A percentile compares a stretch with the other conserved stretches of the same genome.
Evolutionary conservation across 805 yeast species (phyloP).

Genomic region (Wickerhamiella vanderwaltii): DNA sequence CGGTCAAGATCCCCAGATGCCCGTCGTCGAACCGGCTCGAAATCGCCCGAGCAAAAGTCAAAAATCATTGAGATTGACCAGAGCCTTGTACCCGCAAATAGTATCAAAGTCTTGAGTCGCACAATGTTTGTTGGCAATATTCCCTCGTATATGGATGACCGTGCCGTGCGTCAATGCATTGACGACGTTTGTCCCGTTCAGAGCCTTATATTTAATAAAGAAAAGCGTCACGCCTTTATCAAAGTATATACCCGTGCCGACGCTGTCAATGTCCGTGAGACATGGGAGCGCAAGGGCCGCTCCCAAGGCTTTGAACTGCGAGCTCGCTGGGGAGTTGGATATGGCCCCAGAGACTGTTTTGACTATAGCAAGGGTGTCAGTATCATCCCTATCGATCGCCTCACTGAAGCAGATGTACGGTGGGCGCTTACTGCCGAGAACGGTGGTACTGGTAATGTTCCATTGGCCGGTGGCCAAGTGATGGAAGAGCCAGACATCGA

Average conservation of each 20-base stretch:
- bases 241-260: conserved; percentile 85
- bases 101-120: conserved; percentile 73
- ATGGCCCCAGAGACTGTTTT: conserved; percentile 97
- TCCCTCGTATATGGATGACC: conserved; percentile 68
- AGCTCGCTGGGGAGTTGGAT: conserved; percentile 98
- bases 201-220: conserved; percentile 73
- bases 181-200: conserved; percentile 88
- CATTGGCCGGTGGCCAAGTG: conserved; percentile 63
- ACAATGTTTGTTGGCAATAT: conserved; percentile 93
- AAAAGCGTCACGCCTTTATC: conserved; percentile 90
- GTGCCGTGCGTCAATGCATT: conserved; percentile 53
- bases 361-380: conserved; percentile 86
- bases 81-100: conserved; percentile 53
- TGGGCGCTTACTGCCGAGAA: conserved; percentile 88
- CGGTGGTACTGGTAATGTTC: conserved; percentile 94
- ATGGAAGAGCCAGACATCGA: conserved; percentile 97
- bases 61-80: conserved; percentile 44
- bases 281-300: conserved; percentile 47
- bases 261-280: conserved; percentile 69
- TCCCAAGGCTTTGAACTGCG: conserved; percentile 55
- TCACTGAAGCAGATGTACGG: conserved; percentile 85
- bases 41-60: conserved; percentile 33
- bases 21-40: conserved; percentile 10
- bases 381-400: conserved; percentile 70
- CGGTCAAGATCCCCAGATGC: conserved; percentile 4